Conservation (phyloP, 371 early-diverging fungal species). For the Basidiobolus meristosporus region DNA sequence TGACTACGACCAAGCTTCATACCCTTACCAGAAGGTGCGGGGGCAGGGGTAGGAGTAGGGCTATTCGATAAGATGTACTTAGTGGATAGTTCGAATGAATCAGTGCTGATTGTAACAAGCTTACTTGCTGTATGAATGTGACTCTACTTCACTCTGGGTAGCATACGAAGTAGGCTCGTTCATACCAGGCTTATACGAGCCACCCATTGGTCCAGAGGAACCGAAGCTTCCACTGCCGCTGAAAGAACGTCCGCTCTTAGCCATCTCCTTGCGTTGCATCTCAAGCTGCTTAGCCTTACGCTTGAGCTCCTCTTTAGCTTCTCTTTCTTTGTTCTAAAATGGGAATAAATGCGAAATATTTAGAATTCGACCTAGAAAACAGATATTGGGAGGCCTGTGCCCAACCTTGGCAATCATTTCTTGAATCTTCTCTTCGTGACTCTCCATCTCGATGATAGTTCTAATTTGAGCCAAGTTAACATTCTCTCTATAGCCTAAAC, state of each 20-base stretch:
- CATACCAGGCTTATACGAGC: constrained; percentile 16
- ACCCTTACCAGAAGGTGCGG: constrained; percentile 1
- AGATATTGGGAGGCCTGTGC: constrained; percentile 1
- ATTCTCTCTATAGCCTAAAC: constrained; percentile 71
- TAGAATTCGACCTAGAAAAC: not conserved
- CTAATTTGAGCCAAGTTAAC: constrained; percentile 44
- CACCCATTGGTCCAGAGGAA: constrained; percentile 8
- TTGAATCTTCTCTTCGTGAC: constrained; percentile 90
- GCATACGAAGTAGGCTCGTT: constrained; percentile 7
- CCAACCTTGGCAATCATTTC: constrained; percentile 68
- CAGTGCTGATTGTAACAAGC: too few relatives aligned
- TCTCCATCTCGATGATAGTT: constrained; percentile 89
- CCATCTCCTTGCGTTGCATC: constrained; percentile 67
- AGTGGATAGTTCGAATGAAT: too few relatives aligned
- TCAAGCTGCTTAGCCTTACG: constrained; percentile 81
- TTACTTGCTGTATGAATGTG: constrained; percentile 1
- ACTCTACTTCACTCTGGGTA: constrained; percentile 8
- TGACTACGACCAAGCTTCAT: constrained; percentile 2
- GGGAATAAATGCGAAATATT: not conserved
- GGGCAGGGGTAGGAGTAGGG: too few relatives aligned
- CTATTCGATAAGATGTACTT: too few relatives aligned
- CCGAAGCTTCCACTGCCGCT: constrained; percentile 10
- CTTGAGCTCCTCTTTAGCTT: constrained; percentile 90
- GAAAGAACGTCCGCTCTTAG: constrained; percentile 35
- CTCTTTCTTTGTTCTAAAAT: constrained; percentile 78